These are phyloP conservation scores for Chlorella sp. DNA, from an alignment of 139 green algal species.

Conservation along the genomic window DNA sequence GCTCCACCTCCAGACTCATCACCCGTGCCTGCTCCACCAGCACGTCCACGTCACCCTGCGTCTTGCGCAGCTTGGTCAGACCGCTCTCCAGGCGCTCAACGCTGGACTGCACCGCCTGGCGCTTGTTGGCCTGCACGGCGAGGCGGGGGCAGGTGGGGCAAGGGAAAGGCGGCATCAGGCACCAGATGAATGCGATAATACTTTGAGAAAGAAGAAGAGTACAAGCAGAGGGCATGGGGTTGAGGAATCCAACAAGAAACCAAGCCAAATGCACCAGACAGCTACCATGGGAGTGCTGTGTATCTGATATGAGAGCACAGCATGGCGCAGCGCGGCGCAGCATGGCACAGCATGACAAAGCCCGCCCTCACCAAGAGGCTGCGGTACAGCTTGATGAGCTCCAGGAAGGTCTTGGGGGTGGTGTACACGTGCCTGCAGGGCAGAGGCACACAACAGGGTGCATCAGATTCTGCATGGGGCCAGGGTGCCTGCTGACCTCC, in stretches of 20 bases:
- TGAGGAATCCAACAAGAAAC: no score
- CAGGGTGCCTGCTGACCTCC: no score
- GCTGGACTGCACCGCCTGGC: background rate
- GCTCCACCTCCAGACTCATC: constrained; percentile 88
- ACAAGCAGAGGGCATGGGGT: constrained; percentile 78
- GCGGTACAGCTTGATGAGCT: constrained; percentile 91
- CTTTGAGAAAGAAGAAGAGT: no score
- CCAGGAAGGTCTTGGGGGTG: constrained; percentile 92
- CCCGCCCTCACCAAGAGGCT: background rate
- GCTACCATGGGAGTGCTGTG: background rate
- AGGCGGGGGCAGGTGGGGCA: background rate
- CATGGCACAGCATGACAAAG: background rate
- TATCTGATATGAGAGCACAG: background rate
- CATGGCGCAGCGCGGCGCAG: background rate
- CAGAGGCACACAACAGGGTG: background rate
- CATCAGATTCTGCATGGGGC: background rate
- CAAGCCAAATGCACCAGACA: background rate
- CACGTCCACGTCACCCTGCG: constrained; percentile 85
- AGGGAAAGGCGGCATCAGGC: background rate
- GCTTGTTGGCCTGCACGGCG: constrained; percentile 52
- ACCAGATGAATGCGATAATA: constrained; percentile 19
- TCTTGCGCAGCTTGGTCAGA: constrained; percentile 87
- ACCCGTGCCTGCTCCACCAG: constrained; percentile 87
- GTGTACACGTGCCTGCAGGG: constrained; percentile 81
- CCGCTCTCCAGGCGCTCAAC: constrained; percentile 50